Evolutionary conservation across 441 rosid species (phyloP), one percentile per base, ranked within the genome.

Genomic region (Erysimum pusillum): DNA sequence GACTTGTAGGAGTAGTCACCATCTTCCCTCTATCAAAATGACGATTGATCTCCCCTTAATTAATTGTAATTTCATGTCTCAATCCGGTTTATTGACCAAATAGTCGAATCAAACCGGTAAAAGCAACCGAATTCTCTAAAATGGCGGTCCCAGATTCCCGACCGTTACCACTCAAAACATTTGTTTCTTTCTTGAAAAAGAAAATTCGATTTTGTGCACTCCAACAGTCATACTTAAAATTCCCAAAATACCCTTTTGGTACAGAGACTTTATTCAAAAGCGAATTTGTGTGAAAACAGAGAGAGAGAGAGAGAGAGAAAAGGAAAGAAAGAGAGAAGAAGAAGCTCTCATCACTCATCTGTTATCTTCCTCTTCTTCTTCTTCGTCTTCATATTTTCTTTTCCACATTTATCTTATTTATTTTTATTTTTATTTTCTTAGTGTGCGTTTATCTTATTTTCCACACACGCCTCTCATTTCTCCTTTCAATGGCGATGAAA

Each of bases 401-500:
- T 32, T 22, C 39, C 13, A 17, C 49, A 44, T 63, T 76, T 76
- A 63, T 60, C 69, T 68, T 67, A 44, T 63, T 76, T 76, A 63
- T 60, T 67, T 68, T 67, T 42, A 17, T 46, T 54, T 44, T 38
- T 44, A 1, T 14, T 28, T 52, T 52, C n/a, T 52, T 20, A 10
- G 6, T 14, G 48, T 14, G 6, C 48, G 61, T 69, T 62, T 69
- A 49, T 60, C 75, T 74, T 72, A 53, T 60, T 56, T 45, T 53
- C 39, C 46, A 65, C 76, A 62, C 58, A 65, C 74, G 73, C 61
- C 76, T 53, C 64, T 54, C 45, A 70, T 71, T 44, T 60, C 49
- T 45, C 14, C 32, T 70, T n/a, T 59, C 82, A 63, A 89, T 87
- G 93, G 86, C 94, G 73, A 81, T 86, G 73, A 89, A 81, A 36